phyloP scores from a whole-genome alignment of 148 eudicot species.

The Pouteria glomerata region DNA sequence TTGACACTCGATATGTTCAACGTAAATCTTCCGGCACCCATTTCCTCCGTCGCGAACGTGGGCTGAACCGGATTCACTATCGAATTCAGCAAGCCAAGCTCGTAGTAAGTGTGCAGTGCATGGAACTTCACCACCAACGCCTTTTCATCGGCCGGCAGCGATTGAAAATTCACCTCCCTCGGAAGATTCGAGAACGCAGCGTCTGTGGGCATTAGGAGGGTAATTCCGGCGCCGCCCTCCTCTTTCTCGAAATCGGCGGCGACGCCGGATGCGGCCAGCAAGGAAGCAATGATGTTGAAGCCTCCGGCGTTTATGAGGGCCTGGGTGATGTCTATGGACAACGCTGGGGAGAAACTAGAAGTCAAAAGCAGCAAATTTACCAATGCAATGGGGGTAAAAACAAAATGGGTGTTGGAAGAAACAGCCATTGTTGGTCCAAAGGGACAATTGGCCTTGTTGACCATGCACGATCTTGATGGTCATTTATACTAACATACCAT shows the following conservation, averaged over 20 bases:
- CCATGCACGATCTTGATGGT: no score
- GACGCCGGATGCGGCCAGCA: conserved; percentile 79
- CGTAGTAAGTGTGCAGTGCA: conserved; percentile 73
- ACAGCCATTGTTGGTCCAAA: conserved; percentile 24
- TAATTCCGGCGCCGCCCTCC: conserved; percentile 86
- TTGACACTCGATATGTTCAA: conserved; percentile 64
- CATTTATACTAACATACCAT: no score
- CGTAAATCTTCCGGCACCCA: conserved; percentile 75
- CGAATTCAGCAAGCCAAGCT: conserved; percentile 73
- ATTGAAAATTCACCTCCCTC: conserved; percentile 42
- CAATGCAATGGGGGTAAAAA: conserved; percentile 31
- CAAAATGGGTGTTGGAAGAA: conserved; percentile 29
- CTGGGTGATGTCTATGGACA: conserved; percentile 44
- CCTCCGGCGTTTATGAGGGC: conserved; percentile 62
- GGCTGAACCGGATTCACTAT: conserved; percentile 86
- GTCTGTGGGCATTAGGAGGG: conserved; percentile 84
- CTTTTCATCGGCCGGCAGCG: conserved; percentile 58
- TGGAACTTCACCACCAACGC: conserved; percentile 62
- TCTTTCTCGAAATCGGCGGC: conserved; percentile 54
- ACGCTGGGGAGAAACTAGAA: conserved; percentile 16
- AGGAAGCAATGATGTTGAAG: conserved; percentile 76
- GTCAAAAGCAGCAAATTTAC: conserved; percentile 27
- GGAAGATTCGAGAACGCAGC: conserved; percentile 68
- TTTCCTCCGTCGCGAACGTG: conserved; percentile 71
- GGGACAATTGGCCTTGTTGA: no score